Evolutionary conservation across 176 grass and related monocot species (phyloP).

Genomic region (Ensete glaucum): DNA sequence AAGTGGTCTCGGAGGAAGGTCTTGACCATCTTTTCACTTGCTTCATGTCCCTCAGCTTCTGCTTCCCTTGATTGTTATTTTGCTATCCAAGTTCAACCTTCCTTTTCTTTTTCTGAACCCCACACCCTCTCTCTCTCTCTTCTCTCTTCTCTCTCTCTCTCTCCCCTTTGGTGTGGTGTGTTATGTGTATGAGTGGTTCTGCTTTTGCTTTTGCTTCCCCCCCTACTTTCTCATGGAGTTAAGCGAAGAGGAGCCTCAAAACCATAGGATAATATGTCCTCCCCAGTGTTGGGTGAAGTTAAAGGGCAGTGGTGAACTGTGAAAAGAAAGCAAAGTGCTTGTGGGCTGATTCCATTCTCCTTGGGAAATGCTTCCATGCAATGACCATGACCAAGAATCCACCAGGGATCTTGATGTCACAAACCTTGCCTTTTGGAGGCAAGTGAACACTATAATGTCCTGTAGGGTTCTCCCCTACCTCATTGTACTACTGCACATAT

Average conservation of each 20-base stretch:
- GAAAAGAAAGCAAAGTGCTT: constrained; percentile 19
- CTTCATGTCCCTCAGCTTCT: constrained; percentile 28
- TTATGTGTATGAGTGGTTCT: constrained; percentile 65
- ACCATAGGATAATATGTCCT: constrained; percentile 64
- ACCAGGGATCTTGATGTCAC: too few relatives aligned
- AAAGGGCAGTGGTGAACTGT: constrained; percentile 35
- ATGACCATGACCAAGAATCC: neutral
- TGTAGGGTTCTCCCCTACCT: too few relatives aligned
- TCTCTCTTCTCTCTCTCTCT: constrained; percentile 12
- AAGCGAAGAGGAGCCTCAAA: constrained; percentile 30
- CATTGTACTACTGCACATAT: too few relatives aligned
- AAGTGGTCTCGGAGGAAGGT: constrained; percentile 49
- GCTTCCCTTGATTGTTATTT: constrained; percentile 31
- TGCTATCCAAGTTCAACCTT: constrained; percentile 39
- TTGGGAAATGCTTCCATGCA: constrained; percentile 85
- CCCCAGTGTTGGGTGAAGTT: constrained; percentile 71
- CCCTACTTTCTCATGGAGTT: neutral
- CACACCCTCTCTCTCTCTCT: constrained; percentile 28
- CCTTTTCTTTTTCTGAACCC: constrained; percentile 36
- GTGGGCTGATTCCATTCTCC: constrained; percentile 55
- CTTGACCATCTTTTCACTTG: constrained; percentile 45
- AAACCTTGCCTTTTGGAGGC: too few relatives aligned
- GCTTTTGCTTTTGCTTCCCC: constrained; percentile 63
- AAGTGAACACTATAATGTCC: too few relatives aligned
- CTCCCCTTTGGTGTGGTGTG: constrained; percentile 10